A percentile compares a stretch with the other conserved stretches of the same genome.
These are phyloP conservation scores for Botrytis byssoidea DNA, from an alignment of 2,329 filamentous ascomycete species.

Conservation along the genomic window DNA sequence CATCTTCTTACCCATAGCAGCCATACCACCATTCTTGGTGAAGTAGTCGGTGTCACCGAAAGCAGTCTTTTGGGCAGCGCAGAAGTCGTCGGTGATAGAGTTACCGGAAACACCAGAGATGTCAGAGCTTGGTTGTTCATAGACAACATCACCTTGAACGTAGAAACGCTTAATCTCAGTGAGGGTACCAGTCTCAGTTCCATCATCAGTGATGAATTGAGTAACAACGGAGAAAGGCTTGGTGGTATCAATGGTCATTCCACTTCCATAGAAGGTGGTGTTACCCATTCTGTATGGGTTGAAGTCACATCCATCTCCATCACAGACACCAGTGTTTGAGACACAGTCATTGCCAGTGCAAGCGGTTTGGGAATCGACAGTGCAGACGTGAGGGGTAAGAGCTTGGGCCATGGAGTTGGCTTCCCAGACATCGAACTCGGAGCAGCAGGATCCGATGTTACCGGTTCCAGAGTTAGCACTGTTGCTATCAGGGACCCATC, in stretches of 20 bases:
- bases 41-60: slow-evolving; percentile 53
- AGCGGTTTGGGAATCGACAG: slow-evolving; percentile 40
- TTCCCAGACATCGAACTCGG: slow-evolving; percentile 69
- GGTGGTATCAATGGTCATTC: slow-evolving; percentile 51
- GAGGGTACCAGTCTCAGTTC: slow-evolving; percentile 50
- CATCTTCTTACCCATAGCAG: slow-evolving; percentile 54
- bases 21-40: slow-evolving; percentile 53
- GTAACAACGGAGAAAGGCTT: slow-evolving; percentile 56
- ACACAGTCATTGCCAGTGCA: slow-evolving; percentile 12
- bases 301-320: slow-evolving; percentile 60
- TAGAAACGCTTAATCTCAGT: slow-evolving; percentile 55
- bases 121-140: slow-evolving; percentile 47
- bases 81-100: slow-evolving; percentile 48
- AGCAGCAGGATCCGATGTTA: slow-evolving; percentile 52
- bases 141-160: slow-evolving; percentile 51
- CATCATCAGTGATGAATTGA: slow-evolving; percentile 54
- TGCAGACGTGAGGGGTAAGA: slow-evolving; percentile 58
- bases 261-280: slow-evolving; percentile 53
- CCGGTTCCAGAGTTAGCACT: slow-evolving; percentile 55
- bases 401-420: slow-evolving; percentile 57
- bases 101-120: slow-evolving; percentile 47
- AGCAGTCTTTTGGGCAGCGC: slow-evolving; percentile 48
- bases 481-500: slow-evolving; percentile 48
- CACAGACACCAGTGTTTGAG: slow-evolving; percentile 42
- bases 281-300: slow-evolving; percentile 58